Percentiles rank a stretch among this genome's conserved stretches.
Evolutionary conservation across 208 protist genomes (phyloP).

Genomic region (Herpetomonas tarakana): DNA sequence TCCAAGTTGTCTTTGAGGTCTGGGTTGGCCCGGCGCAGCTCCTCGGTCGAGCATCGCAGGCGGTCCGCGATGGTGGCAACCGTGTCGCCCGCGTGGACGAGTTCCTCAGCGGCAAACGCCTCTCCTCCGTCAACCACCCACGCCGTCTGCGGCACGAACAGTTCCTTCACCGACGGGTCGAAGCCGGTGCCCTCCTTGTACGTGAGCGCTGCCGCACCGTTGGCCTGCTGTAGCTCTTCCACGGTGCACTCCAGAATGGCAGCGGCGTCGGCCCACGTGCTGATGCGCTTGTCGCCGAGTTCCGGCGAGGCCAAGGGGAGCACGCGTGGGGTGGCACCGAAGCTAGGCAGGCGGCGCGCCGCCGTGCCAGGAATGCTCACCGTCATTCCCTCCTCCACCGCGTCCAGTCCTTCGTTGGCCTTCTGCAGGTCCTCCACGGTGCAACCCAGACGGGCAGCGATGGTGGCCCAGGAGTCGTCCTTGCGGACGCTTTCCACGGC

Average conservation of each 20-base stretch:
- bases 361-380: constrained; percentile 49
- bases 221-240: constrained; percentile 82
- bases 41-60: constrained; percentile 45
- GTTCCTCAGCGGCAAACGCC: constrained; percentile 57
- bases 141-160: constrained; percentile 60
- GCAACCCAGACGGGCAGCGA: constrained; percentile 59
- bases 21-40: constrained; percentile 43
- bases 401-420: constrained; percentile 43
- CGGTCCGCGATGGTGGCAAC: constrained; percentile 47
- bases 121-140: constrained; percentile 23
- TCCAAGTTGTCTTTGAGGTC: constrained; percentile 16
- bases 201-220: constrained; percentile 52
- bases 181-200: constrained; percentile 49
- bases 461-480: constrained; percentile 61
- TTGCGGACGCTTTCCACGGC: constrained; percentile 35
- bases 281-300: constrained; percentile 12
- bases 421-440: constrained; percentile 34
- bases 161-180: constrained; percentile 44
- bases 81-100: constrained; percentile 56
- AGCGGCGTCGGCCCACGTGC: constrained; percentile 69
- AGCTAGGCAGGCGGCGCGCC: constrained; percentile 49
- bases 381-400: constrained; percentile 29
- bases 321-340: constrained; percentile 36
- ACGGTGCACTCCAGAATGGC: constrained; percentile 66
- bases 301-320: constrained; percentile 36